Conservation (phyloP, 208 protist species). For the Trypanosoma brucei region DNA sequence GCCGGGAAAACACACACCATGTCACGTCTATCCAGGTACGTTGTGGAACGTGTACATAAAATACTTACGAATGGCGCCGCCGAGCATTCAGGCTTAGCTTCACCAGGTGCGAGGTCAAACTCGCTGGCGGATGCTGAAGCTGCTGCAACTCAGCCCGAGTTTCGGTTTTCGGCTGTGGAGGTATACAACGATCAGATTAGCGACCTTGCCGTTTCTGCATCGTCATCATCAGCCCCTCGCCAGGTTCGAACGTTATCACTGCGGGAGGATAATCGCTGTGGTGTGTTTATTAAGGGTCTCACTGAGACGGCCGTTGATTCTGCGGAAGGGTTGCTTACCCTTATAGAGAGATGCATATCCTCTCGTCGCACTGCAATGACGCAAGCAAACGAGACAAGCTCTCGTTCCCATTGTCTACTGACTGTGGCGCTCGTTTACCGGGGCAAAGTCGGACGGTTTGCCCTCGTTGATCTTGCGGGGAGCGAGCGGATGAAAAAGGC, state of each 20-base stretch:
- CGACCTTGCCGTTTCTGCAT: constrained; percentile 66
- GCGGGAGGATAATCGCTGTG: constrained; percentile 77
- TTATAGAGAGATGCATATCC: constrained; percentile 79
- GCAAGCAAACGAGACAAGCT: constrained; percentile 89
- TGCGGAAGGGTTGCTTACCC: constrained; percentile 60
- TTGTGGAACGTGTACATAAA: constrained; percentile 86
- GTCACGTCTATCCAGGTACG: constrained; percentile 47
- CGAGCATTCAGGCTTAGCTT: constrained; percentile 1
- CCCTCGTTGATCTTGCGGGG: constrained; percentile 94
- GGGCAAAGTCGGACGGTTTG: constrained; percentile 70
- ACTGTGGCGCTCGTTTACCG: constrained; percentile 74
- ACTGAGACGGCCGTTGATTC: constrained; percentile 53
- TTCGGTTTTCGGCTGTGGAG: constrained; percentile 80
- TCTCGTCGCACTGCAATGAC: constrained; percentile 91
- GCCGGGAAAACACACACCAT: constrained; percentile 95
- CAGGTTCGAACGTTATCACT: constrained; percentile 40
- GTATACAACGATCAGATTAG: constrained; percentile 93
- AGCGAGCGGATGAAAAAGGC: constrained; percentile 89
- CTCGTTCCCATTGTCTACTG: constrained; percentile 91
- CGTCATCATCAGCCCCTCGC: neutral
- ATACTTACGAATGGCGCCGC: neutral
- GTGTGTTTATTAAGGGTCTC: constrained; percentile 80
- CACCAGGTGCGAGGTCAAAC: neutral
- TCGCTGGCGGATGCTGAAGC: constrained; percentile 26
- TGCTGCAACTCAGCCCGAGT: constrained; percentile 3